These are phyloP conservation scores for Heritiera fomes DNA, from an alignment of 345 rosid genomes.

Conservation along the genomic window DNA sequence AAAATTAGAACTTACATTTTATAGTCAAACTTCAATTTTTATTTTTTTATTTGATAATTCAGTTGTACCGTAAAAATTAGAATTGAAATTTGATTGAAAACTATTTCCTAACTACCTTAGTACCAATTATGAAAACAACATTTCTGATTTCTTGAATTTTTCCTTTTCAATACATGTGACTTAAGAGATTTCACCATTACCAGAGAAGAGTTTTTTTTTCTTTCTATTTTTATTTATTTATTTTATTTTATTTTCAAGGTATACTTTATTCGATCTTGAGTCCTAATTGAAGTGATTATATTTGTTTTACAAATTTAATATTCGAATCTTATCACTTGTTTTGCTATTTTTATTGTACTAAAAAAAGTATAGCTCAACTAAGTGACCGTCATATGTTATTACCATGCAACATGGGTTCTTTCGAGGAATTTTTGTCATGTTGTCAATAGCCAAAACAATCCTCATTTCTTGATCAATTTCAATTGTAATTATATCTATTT, in stretches of 20 bases:
- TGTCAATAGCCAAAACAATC: constrained; percentile 15
- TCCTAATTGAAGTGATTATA: no score
- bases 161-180: neutral
- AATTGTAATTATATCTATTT: neutral
- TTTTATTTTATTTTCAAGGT: no score
- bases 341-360: no score
- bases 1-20: no score
- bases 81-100: neutral
- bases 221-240: neutral
- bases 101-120: neutral
- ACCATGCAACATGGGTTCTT: neutral
- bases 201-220: neutral
- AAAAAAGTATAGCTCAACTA: no score
- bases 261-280: no score
- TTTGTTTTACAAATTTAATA: no score
- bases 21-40: neutral
- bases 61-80: neutral
- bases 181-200: neutral
- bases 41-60: neutral
- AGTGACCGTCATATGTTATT: neutral
- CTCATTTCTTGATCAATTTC: neutral
- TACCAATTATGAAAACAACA: neutral
- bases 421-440: neutral
- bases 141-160: neutral
- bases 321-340: no score